Conservation (phyloP, 2,329 filamentous ascomycete species). For the Phialophora macrospora region DNA sequence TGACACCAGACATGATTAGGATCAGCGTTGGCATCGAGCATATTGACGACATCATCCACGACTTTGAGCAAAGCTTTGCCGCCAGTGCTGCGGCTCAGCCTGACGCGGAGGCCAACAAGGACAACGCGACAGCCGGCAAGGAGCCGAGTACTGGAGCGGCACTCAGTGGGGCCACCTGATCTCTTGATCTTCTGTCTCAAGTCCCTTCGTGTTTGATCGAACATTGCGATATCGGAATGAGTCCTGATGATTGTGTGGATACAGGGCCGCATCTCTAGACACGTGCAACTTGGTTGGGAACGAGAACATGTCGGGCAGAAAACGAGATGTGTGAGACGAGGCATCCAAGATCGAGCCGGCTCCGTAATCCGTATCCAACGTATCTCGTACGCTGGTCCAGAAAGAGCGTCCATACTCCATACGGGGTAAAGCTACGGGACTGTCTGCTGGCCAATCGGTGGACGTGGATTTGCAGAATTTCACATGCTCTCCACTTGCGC, state of each 20-base stretch:
- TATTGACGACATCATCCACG: conserved; percentile 89
- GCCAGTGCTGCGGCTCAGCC: conserved; percentile 46
- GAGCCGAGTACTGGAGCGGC: conserved; percentile 33
- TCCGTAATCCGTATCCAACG: not conserved
- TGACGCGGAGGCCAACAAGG: conserved; percentile 30
- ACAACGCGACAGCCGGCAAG: conserved; percentile 29
- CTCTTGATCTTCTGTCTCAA: conserved; percentile 11
- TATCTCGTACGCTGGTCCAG: not conserved
- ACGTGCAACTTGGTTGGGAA: not conserved
- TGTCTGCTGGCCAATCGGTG: conserved; percentile 20
- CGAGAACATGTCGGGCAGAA: not conserved
- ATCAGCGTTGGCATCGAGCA: conserved; percentile 91
- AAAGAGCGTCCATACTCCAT: not conserved
- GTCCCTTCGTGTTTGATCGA: conserved; percentile 11
- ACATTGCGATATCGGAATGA: conserved; percentile 17
- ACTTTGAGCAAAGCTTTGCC: conserved; percentile 85
- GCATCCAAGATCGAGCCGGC: not conserved
- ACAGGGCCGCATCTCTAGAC: conserved; percentile 33
- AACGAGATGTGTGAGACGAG: not conserved
- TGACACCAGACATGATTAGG: conserved; percentile 82
- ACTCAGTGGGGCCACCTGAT: conserved; percentile 40
- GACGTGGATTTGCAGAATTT: conserved; percentile 7
- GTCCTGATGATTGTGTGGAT: conserved; percentile 27
- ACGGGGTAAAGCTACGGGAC: not conserved
- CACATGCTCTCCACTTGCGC: conserved; percentile 19